Evolutionary conservation across 2,329 filamentous ascomycete species (phyloP).

Genomic region (Sporothrix protearum): DNA sequence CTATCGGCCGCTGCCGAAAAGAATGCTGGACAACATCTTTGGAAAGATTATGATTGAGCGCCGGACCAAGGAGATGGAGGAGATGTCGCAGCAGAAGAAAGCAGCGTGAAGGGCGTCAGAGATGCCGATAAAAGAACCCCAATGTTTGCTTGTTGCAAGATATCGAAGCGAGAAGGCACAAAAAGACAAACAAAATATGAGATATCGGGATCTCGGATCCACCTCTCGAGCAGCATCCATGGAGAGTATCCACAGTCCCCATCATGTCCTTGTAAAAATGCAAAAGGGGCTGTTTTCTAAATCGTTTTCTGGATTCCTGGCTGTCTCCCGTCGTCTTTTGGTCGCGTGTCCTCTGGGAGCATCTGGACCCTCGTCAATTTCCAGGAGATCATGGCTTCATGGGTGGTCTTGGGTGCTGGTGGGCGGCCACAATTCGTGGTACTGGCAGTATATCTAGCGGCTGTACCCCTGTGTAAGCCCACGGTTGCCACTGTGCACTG

Average conservation of each 20-base stretch:
- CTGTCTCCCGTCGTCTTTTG: neutral
- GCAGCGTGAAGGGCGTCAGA: too few relatives aligned
- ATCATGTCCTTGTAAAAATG: neutral
- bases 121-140: neutral
- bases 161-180: too few relatives aligned
- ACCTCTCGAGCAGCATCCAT: neutral
- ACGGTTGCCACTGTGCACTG: neutral
- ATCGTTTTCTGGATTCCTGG: neutral
- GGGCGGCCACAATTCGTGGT: neutral
- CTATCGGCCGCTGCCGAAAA: constrained; percentile 22
- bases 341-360: constrained; percentile 13
- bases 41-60: constrained; percentile 9
- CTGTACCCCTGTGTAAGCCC: neutral
- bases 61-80: neutral
- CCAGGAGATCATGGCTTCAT: neutral
- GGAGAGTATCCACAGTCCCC: neutral
- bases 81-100: constrained; percentile 2
- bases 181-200: neutral
- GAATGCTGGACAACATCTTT: neutral
- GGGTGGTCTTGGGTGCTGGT: neutral
- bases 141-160: neutral
- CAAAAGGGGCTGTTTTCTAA: neutral
- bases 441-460: too few relatives aligned
- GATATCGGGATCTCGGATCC: neutral
- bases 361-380: neutral